Evolutionary conservation across 495 filamentous ascomycete genomes (phyloP), one percentile per base, ranked within the genome.

Genomic region (Xeromyces bisporus): DNA sequence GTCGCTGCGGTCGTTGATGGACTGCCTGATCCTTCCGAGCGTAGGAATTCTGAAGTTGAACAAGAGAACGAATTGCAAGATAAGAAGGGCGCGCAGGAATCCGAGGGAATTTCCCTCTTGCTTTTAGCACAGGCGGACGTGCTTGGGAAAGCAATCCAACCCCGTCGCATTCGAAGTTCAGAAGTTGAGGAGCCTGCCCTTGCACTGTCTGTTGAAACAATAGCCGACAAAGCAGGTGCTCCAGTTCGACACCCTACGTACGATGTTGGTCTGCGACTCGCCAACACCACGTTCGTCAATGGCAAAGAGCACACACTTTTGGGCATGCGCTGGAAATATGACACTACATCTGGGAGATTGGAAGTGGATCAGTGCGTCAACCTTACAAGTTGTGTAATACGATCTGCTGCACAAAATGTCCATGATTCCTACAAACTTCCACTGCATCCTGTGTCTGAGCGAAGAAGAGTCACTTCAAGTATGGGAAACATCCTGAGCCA

Each of bases 401-500:
- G 33, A 18, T 37, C 47, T 10, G 33, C 34, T 1, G 43, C 43
- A 10, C 28, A 31, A 0, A 26, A 39, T 17, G 11, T 35, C 4
- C 39, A 50, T 16, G 31, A 46, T 40, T 38, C 38, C 44, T 29
- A 58, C 32, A n/a, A 44, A 7, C 39, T 75, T 25, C 69, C 67
- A n/a, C 50, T 84, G 8, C 32, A 74, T 21, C 70, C 77, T 0
- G 46, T 92, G 4, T 83, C 77, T 0, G 48, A 59, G 15, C 64
- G 76, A 23, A 66, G 77, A 24, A 64, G 48, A 27, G 70, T 92
- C 33, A 51, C 70, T 10, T 60, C 66, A 12, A 67, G 77, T 24
- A 71, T 89, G 50, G 85, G 85, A 7, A 93, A 92, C 43, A 87
- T 93, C 26, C 50, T 92, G 14, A 72, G 80, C 28, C 67, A 71